Conservation (phyloP, 2,329 filamentous ascomycete genomes). For the Rhexocercosporidium sp. region DNA sequence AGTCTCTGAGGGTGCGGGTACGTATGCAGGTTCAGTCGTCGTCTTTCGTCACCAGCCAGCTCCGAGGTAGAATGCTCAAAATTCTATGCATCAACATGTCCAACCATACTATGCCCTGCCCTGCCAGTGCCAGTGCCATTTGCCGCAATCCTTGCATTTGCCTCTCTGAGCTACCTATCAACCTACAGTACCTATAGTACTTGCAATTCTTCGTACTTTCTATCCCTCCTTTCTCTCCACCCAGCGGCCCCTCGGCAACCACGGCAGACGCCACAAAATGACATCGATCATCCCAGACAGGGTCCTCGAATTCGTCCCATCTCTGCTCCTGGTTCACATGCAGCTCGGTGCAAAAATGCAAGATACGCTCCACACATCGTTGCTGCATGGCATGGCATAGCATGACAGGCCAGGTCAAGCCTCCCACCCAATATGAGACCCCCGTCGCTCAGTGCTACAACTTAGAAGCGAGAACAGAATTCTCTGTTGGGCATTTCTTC, state of each 20-base stretch:
- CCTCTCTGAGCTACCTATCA: no score
- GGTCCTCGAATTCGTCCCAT: constrained; percentile 3
- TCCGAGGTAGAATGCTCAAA: not conserved
- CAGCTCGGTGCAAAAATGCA: constrained; percentile 11
- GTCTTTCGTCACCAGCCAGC: not conserved
- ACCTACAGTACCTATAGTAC: not conserved
- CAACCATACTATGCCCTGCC: not conserved
- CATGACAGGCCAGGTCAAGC: not conserved
- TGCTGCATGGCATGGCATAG: constrained; percentile 13
- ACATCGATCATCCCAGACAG: constrained; percentile 5
- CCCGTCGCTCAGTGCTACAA: constrained; percentile 7
- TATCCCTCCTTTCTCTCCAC: not conserved
- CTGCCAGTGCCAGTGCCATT: not conserved
- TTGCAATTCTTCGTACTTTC: not conserved
- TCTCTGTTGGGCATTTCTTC: constrained; percentile 12
- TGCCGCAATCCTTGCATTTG: not conserved
- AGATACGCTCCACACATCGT: constrained; percentile 9
- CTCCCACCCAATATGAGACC: constrained; percentile 23
- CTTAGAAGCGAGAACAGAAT: constrained; percentile 11
- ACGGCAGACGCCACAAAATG: constrained; percentile 31
- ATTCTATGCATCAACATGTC: not conserved
- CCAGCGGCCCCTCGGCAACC: constrained; percentile 24
- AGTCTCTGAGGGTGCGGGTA: no score
- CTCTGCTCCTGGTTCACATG: constrained; percentile 7
- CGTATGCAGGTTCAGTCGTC: no score